Base-by-base conservation (phyloP, 1,139 yeast genomes). In the Tardiomyces depauwii region DNA sequence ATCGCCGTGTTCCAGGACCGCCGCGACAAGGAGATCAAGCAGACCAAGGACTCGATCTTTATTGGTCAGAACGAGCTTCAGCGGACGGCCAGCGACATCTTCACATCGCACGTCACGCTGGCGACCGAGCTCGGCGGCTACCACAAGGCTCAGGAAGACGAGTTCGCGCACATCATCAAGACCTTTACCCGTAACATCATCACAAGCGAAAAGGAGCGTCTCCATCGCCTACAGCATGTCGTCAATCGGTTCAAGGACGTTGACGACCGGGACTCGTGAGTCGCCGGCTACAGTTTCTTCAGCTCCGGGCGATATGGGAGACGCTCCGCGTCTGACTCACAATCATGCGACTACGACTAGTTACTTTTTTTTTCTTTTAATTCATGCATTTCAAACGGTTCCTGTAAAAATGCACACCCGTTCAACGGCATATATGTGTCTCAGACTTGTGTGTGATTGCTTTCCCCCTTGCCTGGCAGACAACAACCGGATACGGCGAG, bases 41-140 rank as follows among this genome's bases (percentile, higher is more conserved):
- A 53, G 10, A 51, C 59, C 16, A 62, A 61, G 40, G 62, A 57
- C 36, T 51, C 53, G 16, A 60, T 68, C 18, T 57, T 58, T 38
- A 46, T 51, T 13, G 51, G 60, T 2, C 61, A 63, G 41, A 53
- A 51, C 23, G 62, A 58, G 39, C 59, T 66, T 28, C 47, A 52
- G 21, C 48, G 61, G 19, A 47, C 65, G 14, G 62, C 65, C 42
- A 51, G 53, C 12, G 64, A 62, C 40, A 56, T 68, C 30, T 52
- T 59, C 40, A 54, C 57, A 10, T 55, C 64, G 2, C 72, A 68
- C 48, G 58, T 58, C 18, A 52, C 62, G 1, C 52, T 67, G 7
- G 72, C 72, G 0, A 56, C 61, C 5, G 72, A 68, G 49, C 57
- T 68, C 6, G 69, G 70, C 7, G 58, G 66, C 2, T 65, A 65